Conservation (phyloP, 495 filamentous ascomycete genomes). For the Letharia lupina region DNA sequence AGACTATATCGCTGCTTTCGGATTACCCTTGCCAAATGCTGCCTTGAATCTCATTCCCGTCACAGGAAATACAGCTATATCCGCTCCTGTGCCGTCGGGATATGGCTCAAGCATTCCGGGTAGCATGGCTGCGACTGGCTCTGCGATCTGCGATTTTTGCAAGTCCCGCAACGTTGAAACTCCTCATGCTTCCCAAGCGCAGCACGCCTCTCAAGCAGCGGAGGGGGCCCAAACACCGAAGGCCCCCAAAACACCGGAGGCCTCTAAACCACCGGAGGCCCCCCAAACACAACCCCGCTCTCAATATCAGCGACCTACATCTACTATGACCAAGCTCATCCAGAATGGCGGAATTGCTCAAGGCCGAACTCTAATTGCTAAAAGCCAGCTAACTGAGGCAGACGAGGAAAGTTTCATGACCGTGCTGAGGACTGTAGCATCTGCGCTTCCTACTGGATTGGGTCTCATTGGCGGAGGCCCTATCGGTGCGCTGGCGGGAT, state of each 20-base stretch:
- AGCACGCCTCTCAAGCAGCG: not conserved
- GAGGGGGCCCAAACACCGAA: too few relatives aligned
- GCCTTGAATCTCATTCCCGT: slow-evolving; percentile 20
- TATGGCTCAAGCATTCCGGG: slow-evolving; percentile 15
- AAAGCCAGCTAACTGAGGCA: slow-evolving; percentile 1
- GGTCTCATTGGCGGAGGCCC: slow-evolving; percentile 27
- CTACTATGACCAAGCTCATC: slow-evolving; percentile 13
- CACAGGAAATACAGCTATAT: slow-evolving; percentile 14
- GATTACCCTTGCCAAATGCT: slow-evolving; percentile 20
- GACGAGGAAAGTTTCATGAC: slow-evolving; percentile 28
- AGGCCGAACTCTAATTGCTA: not conserved
- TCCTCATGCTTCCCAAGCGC: slow-evolving; percentile 2
- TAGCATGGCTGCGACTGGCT: slow-evolving; percentile 5
- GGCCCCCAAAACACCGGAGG: too few relatives aligned
- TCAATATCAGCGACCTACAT: slow-evolving; percentile 6
- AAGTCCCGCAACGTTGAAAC: not conserved
- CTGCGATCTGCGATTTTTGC: slow-evolving; percentile 2
- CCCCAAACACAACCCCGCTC: not conserved
- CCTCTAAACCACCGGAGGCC: not conserved
- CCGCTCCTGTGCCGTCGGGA: slow-evolving; percentile 21
- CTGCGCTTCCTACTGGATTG: slow-evolving; percentile 20
- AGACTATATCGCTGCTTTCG: slow-evolving; percentile 24
- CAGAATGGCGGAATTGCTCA: slow-evolving; percentile 3
- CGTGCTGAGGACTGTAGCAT: slow-evolving; percentile 22
- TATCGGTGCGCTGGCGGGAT: slow-evolving; percentile 25